phyloP scores from a whole-genome alignment of 2,329 filamentous ascomycete species.

The Thelonectria blattea region DNA sequence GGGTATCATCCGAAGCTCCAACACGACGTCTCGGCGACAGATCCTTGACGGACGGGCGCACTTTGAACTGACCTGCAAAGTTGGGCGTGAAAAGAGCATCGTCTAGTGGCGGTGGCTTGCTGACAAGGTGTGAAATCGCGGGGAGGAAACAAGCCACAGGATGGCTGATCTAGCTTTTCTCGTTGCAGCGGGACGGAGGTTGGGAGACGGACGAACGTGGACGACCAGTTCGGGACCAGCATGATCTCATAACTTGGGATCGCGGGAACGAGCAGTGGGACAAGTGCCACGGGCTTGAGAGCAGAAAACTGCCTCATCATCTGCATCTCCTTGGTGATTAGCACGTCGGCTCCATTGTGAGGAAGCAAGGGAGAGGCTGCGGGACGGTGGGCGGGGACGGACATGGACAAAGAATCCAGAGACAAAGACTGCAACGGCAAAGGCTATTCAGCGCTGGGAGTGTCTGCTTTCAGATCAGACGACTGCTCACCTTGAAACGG shows the following conservation, averaged over 20 bases:
- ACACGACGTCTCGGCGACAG: background rate
- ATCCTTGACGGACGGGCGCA: background rate
- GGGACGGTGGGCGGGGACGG: background rate
- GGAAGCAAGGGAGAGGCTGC: background rate
- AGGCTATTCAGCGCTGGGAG: background rate
- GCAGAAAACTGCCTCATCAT: background rate
- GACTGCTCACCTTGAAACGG: slow-evolving; percentile 9
- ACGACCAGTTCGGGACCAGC: background rate
- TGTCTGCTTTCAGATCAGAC: background rate
- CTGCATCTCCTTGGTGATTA: background rate
- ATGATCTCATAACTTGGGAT: slow-evolving; percentile 3
- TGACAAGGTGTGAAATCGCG: slow-evolving; percentile 29
- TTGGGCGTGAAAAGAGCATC: slow-evolving; percentile 17
- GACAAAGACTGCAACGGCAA: background rate
- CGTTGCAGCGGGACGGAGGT: slow-evolving; percentile 2
- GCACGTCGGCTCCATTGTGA: background rate
- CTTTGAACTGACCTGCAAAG: slow-evolving; percentile 3
- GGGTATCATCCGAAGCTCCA: background rate
- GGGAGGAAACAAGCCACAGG: slow-evolving; percentile 31
- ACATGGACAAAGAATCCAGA: background rate
- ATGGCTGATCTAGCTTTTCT: slow-evolving; percentile 10
- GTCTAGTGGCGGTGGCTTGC: slow-evolving; percentile 22
- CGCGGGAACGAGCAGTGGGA: background rate
- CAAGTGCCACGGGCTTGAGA: background rate
- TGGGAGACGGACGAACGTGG: slow-evolving; percentile 1